These are phyloP conservation scores for Vitis hybrid DNA, from an alignment of 177 flowering plant species.

Conservation along the genomic window DNA sequence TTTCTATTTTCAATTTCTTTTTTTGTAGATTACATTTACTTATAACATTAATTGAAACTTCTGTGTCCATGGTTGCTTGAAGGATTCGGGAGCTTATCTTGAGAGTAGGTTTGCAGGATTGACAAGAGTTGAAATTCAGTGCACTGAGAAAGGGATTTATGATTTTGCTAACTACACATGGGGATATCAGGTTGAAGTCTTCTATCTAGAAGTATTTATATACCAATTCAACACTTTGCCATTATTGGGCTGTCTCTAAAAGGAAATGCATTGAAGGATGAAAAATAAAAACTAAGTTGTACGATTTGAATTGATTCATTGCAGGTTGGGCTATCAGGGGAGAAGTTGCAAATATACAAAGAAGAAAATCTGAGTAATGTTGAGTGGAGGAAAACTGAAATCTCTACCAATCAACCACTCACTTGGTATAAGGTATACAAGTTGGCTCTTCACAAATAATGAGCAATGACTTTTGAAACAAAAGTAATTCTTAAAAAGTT, in stretches of 20 bases:
- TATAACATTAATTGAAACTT: neutral
- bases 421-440: conserved; percentile 34
- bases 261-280: neutral
- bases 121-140: conserved; percentile 18
- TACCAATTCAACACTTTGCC: neutral
- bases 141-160: conserved; percentile 3
- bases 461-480: neutral
- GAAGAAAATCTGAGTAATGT: conserved; percentile 9
- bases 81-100: conserved; percentile 40
- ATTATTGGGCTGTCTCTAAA: neutral
- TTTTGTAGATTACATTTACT: neutral
- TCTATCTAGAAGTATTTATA: neutral
- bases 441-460: neutral
- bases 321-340: conserved; percentile 33
- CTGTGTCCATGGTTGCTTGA: neutral
- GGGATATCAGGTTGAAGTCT: conserved; percentile 30
- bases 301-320: neutral
- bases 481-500: neutral
- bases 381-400: conserved; percentile 17
- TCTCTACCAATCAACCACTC: conserved; percentile 13
- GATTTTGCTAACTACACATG: conserved; percentile 22
- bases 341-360: conserved; percentile 20
- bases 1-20: neutral
- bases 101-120: conserved; percentile 32
- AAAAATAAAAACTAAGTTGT: neutral